Evolutionary conservation across 495 filamentous ascomycete genomes (phyloP), one percentile per base, ranked within the genome.

Genomic region (Annulohypoxylon bovei): DNA sequence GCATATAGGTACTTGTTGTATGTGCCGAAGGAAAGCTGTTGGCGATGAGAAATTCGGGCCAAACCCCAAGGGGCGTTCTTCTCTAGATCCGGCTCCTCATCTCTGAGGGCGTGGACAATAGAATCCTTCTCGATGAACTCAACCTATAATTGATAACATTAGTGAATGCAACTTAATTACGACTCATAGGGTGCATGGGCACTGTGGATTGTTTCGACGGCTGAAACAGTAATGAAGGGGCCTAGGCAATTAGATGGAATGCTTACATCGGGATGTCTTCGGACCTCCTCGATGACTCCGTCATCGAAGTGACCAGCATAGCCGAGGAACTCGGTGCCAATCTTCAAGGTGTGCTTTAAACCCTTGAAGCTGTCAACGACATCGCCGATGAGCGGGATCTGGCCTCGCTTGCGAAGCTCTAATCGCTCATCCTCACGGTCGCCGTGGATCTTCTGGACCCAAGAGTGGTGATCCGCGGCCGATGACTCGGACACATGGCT

Each of bases 1-100:
- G 94, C 88, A 77, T 95, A 98, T 12, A 98, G 86, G 82, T 98
- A 99, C 84, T 98, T 98, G 87, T 97, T 98, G 87, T 95, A 98
- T 79, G 88, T 93, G 68, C 91, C 90, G 79, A 98, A 98, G 76
- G 86, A 87, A 66, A 99, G 88, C 72, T 85, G 82, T 67, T 96
- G 86, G 59, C 97, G 92, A 83, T 98, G 95, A 20, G 96, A 99
- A 82, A 99, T 92, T 88, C 96, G 92, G 53, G 96, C 96, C 61
- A 99, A 84, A 82, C 96, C 96, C 96, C 96, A 99, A 14, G 96
- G 96, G 40, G 96, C 93, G 79, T 92, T 91, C 83, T 93, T 95
- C 88, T 99, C 93, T 6, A 75, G 33, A 83, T 82, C 78, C 87
- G 84, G 70, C 77, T 76, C 67, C n/a, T 77, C 73, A 25, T 79